A percentile compares a stretch with the other conserved stretches of the same genome.
phyloP scores from a whole-genome alignment of 2,329 filamentous ascomycete genomes.

The Diplodia corticola region DNA sequence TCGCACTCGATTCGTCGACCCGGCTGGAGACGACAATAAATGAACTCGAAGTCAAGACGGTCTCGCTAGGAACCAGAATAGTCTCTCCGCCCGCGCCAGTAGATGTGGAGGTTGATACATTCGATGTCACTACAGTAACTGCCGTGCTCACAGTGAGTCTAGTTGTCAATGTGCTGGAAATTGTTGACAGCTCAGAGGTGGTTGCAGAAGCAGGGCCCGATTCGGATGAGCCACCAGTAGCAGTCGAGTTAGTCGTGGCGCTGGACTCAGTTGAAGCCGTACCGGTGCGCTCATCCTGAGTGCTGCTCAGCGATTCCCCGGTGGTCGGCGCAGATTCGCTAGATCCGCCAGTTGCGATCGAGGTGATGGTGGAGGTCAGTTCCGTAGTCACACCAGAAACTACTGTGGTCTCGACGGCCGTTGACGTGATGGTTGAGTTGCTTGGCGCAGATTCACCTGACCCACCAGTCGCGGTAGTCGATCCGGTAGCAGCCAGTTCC shows the following conservation, averaged over 20 bases:
- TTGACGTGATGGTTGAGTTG: slow-evolving; percentile 4
- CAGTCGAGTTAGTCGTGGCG: not conserved
- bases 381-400: not conserved
- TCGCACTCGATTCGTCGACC: slow-evolving; percentile 20
- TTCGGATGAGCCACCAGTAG: slow-evolving; percentile 25
- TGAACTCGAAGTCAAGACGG: not conserved
- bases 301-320: too few relatives aligned
- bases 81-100: not conserved
- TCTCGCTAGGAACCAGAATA: not conserved
- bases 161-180: not conserved
- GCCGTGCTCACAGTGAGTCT: slow-evolving; percentile 4
- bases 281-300: too few relatives aligned
- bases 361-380: not conserved
- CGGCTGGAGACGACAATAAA: slow-evolving; percentile 8
- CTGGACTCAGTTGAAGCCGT: not conserved
- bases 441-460: not conserved
- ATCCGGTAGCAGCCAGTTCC: not conserved
- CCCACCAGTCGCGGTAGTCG: not conserved
- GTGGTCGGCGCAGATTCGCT: not conserved
- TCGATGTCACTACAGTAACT: slow-evolving; percentile 4
- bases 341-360: not conserved
- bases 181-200: slow-evolving; percentile 11
- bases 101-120: not conserved
- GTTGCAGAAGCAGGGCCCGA: slow-evolving; percentile 17
- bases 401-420: not conserved